Percentiles rank a stretch among this genome's conserved stretches.
Conservation (phyloP, 495 filamentous ascomycete genomes). For the Penicillium manginii region DNA sequence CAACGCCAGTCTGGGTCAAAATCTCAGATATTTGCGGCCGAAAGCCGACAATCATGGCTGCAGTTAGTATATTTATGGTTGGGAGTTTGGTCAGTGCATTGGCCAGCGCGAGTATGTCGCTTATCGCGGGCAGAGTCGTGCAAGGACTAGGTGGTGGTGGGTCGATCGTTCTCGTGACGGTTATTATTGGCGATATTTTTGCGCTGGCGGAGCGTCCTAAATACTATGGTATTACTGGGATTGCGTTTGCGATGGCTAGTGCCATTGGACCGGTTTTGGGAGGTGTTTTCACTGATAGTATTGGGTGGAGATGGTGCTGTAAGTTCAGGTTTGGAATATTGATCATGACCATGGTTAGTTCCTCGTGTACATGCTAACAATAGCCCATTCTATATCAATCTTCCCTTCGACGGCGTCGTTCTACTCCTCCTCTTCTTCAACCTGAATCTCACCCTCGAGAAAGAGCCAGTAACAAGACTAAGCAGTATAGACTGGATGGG, state of each 20-base stretch:
- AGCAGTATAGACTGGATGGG: conserved; percentile 79
- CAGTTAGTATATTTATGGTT: conserved; percentile 74
- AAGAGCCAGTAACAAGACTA: conserved; percentile 54
- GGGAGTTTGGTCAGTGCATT: conserved; percentile 74
- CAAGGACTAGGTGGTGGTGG: conserved; percentile 85
- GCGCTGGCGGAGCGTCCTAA: conserved; percentile 56
- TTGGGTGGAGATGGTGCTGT: conserved; percentile 65
- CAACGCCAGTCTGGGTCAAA: conserved; percentile 79
- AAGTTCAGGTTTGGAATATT: conserved; percentile 14
- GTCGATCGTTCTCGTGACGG: conserved; percentile 79
- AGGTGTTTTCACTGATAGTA: conserved; percentile 69
- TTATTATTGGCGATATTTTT: conserved; percentile 81
- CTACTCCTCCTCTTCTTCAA: conserved; percentile 66
- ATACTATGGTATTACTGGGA: conserved; percentile 67
- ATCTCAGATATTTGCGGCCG: conserved; percentile 84
- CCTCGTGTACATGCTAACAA: neutral
- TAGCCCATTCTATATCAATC: neutral
- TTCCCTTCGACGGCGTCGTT: conserved; percentile 73
- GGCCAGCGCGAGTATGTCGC: conserved; percentile 67
- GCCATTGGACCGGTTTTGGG: conserved; percentile 76
- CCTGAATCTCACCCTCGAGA: conserved; percentile 69
- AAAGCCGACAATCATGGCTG: conserved; percentile 74
- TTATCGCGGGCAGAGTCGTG: conserved; percentile 73
- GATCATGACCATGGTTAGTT: conserved; percentile 16
- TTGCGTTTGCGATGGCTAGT: conserved; percentile 74